phyloP scores from a whole-genome alignment of 768 basidiomycete species.

The Antrodiella citrinella region DNA sequence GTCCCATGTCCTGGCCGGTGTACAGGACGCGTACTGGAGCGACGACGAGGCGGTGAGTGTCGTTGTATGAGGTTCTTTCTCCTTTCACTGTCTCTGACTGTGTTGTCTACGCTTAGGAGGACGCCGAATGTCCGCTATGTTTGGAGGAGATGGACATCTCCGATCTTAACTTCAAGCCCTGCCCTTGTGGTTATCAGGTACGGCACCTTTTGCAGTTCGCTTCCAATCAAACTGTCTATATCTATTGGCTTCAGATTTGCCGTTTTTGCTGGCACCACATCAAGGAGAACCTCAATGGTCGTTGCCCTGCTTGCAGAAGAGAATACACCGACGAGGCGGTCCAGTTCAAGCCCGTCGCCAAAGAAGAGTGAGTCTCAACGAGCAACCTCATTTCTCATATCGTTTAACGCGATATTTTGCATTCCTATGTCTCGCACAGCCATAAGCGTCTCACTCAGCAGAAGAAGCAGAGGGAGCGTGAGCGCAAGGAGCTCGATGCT shows the following conservation, averaged over 20 bases:
- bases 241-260: constrained; percentile 87
- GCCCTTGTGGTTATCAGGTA: constrained; percentile 97
- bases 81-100: constrained; percentile 6
- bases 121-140: constrained; percentile 96
- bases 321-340: constrained; percentile 89
- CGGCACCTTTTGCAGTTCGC: constrained; percentile 8
- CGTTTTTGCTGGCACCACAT: constrained; percentile 99
- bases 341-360: constrained; percentile 91
- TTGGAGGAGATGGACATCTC: constrained; percentile 98
- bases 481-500: constrained; percentile 89
- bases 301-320: constrained; percentile 93
- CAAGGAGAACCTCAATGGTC: constrained; percentile 89
- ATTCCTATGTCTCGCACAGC: constrained; percentile 33
- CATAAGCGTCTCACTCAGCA: constrained; percentile 92
- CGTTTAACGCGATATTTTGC: constrained; percentile 2
- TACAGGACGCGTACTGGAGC: constrained; percentile 96
- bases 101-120: constrained; percentile 56
- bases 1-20: constrained; percentile 79
- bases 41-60: constrained; percentile 75
- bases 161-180: constrained; percentile 98
- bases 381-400: too few relatives aligned
- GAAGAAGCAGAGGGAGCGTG: constrained; percentile 91
- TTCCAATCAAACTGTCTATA: not conserved
- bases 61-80: not conserved
- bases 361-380: constrained; percentile 79